Base-by-base conservation (phyloP, 371 early-diverging fungal species). In the Circinella minor region DNA sequence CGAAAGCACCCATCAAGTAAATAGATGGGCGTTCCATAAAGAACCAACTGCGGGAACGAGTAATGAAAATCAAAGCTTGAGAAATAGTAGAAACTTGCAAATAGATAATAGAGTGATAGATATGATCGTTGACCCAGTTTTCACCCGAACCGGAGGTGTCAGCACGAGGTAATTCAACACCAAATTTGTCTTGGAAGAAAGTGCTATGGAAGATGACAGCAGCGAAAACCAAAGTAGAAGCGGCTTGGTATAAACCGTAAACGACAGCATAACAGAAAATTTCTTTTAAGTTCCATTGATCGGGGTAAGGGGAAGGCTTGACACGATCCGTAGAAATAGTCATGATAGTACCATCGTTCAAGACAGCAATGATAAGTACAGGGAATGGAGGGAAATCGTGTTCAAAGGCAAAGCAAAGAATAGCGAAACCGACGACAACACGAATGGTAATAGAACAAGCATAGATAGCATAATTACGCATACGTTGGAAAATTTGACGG, bases 401-500 rank as follows among this genome's bases (percentile, higher is more conserved):
- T 63, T 78, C 65, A 82, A 84, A 88, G 63, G 88, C 88, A 60
- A 82, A 88, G 72, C 74, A 72, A 72, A 88, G 72, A 61, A 88
- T 76, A 11, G 88, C 81, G 73, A 88, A 88, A 74, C 86, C 85
- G 54, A 88, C 80, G 69, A 88, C 88, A 47, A 88, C 82, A 88
- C 88, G 88, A 75, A 88, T 85, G 68, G 88, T 88, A 66, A 88
- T 85, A 11, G 88, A 85, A 76, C 88, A 88, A 37, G 86, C 85
- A 77, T 88, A 88, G 77, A 86, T 86, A 43, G 88, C 81, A 75
- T 88, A 88, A 67, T 82, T 79, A 68, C 80, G 82, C 90, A 91
- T 91, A 72, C 91, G 91, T 70, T 91, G 89, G 84, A 91, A 91
- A 74, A 91, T 89, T 79, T 86, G 87, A 65, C 91, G 86, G 61